A percentile compares a stretch with the other conserved stretches of the same genome.
These are phyloP conservation scores for Scheffersomyces segobiensis DNA, from an alignment of 1,139 yeast genomes.

Conservation along the genomic window DNA sequence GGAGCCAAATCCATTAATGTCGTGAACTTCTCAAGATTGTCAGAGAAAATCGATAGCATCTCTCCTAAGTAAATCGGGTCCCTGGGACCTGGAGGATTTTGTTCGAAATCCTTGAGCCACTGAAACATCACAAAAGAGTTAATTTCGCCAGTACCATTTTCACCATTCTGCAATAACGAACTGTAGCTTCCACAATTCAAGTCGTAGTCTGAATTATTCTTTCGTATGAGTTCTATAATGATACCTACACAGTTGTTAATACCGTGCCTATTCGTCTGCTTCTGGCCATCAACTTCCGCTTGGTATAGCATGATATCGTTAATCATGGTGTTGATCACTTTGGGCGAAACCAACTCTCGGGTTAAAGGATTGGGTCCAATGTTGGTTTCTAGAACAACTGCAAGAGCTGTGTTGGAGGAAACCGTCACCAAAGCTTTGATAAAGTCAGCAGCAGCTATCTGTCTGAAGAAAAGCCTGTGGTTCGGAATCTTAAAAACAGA, in stretches of 20 bases:
- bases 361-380: slow-evolving; percentile 51
- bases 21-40: slow-evolving; percentile 33
- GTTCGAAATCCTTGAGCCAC: slow-evolving; percentile 50
- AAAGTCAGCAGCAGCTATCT: slow-evolving; percentile 94
- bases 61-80: slow-evolving; percentile 50
- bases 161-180: slow-evolving; percentile 29
- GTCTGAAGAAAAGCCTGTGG: slow-evolving; percentile 55
- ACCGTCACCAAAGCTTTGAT: slow-evolving; percentile 90
- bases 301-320: slow-evolving; percentile 41
- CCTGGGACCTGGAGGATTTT: slow-evolving; percentile 48
- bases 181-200: slow-evolving; percentile 45
- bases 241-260: slow-evolving; percentile 50
- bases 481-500: slow-evolving; percentile 26
- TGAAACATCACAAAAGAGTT: slow-evolving; percentile 46
- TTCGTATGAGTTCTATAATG: slow-evolving; percentile 47
- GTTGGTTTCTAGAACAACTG: slow-evolving; percentile 48
- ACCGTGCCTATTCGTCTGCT: slow-evolving; percentile 44
- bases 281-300: slow-evolving; percentile 9
- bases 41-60: slow-evolving; percentile 42
- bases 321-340: slow-evolving; percentile 36
- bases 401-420: slow-evolving; percentile 66
- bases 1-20: slow-evolving; percentile 23
- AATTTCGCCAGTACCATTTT: slow-evolving; percentile 39
- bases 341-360: slow-evolving; percentile 43
- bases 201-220: slow-evolving; percentile 51